Conservation (phyloP, 768 basidiomycete genomes). For the Suillus subluteus region DNA sequence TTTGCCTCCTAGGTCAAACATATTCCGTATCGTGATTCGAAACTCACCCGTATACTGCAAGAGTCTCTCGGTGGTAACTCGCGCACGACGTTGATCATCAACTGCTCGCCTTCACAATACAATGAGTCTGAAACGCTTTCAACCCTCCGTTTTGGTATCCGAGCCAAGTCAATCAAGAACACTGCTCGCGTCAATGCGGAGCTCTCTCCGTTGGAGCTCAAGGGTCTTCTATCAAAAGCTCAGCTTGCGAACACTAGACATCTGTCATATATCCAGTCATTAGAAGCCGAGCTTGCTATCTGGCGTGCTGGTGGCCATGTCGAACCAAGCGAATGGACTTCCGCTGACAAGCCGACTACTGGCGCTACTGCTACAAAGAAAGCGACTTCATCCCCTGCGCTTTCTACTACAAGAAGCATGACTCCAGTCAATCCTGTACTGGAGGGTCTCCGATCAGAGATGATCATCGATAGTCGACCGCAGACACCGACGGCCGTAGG, state of each 20-base stretch:
- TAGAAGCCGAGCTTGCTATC: conserved; percentile 88
- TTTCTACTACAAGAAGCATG: conserved; percentile 67
- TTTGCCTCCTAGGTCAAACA: conserved; percentile 74
- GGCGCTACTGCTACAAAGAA: conserved; percentile 50
- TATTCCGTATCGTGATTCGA: conserved; percentile 98
- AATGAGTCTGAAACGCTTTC: conserved; percentile 96
- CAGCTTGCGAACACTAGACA: conserved; percentile 83
- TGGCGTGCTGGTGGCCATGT: conserved; percentile 91
- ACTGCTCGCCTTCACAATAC: conserved; percentile 97
- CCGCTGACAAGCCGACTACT: conserved; percentile 58
- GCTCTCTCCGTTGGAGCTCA: conserved; percentile 94
- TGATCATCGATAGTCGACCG: conserved; percentile 71
- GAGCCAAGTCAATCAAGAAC: conserved; percentile 99
- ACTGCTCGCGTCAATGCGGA: conserved; percentile 98
- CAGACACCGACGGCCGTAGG: conserved; percentile 90
- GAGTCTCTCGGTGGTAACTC: conserved; percentile 96
- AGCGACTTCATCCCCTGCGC: conserved; percentile 59
- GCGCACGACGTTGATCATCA: conserved; percentile 96
- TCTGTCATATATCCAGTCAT: conserved; percentile 82
- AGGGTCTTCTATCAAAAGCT: conserved; percentile 87
- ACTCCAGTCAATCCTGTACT: conserved; percentile 78
- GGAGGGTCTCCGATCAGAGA: conserved; percentile 69
- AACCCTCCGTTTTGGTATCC: conserved; percentile 98
- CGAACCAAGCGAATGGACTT: conserved; percentile 82
- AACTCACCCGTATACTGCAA: conserved; percentile 98